Conservation (phyloP, 78 protist genomes). For the Dictyostelium purpureum region DNA sequence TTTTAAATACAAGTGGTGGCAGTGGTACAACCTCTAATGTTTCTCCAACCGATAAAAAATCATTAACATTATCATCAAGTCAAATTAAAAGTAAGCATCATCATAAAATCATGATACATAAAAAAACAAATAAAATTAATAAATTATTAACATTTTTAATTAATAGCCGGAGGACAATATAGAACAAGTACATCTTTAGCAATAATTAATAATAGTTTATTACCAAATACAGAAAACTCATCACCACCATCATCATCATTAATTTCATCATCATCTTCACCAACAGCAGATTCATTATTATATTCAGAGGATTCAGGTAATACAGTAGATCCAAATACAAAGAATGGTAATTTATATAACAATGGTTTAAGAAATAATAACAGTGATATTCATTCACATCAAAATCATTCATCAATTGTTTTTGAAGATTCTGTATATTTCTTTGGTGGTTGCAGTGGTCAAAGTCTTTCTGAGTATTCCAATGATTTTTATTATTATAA, state of each 20-base stretch:
- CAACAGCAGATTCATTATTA: slow-evolving; percentile 58
- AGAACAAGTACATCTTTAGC: slow-evolving; percentile 45
- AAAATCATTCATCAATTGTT: neutral
- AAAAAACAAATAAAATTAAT: neutral
- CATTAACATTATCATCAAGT: neutral
- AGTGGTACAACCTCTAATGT: neutral
- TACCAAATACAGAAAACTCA: slow-evolving; percentile 29
- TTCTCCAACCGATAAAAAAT: neutral
- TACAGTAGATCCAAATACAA: slow-evolving; percentile 41
- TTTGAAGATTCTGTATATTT: slow-evolving; percentile 21
- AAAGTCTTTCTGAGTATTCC: slow-evolving; percentile 7
- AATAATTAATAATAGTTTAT: slow-evolving; percentile 8
- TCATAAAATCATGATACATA: neutral
- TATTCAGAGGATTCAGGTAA: slow-evolving; percentile 13
- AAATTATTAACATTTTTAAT: neutral
- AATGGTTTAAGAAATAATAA: slow-evolving; percentile 12
- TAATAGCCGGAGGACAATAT: neutral
- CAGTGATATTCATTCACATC: slow-evolving; percentile 13
- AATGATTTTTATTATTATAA: slow-evolving; percentile 61
- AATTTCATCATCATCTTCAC: slow-evolving; percentile 71
- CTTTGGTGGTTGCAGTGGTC: slow-evolving; percentile 77
- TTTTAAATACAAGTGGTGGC: neutral
- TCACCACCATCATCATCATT: slow-evolving; percentile 69
- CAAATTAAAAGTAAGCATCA: neutral
- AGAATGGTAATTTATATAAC: slow-evolving; percentile 44